Base-by-base conservation (phyloP, 345 rosid species). In the Citrus unshiu region DNA sequence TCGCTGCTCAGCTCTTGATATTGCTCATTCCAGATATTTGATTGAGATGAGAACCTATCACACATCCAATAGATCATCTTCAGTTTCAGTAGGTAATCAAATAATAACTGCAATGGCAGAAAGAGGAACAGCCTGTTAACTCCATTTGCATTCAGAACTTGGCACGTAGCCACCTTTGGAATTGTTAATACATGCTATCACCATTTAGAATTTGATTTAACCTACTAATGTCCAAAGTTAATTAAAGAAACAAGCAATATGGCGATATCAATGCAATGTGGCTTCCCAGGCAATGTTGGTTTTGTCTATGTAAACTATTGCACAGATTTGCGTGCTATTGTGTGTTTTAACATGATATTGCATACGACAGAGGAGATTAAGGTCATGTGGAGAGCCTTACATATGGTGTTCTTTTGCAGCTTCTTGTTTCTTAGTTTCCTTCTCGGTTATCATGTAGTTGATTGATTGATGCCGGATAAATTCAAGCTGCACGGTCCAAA, bases 391-490 rank as follows among this genome's bases (percentile, higher is more conserved):
- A 61, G n/a, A 76, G 67, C 64, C 91, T 84, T 86, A 95, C 98
- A 62, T 75, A 74, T 80, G 77, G 9, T 58, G 74, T 58, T 85
- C 86, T 68, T 77, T 86, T 12, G 83, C 66, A 78, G 76, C 40
- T 68, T 59, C 54, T 58, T 81, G 74, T 77, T 77, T 81, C 74
- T 69, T 80, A 32, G 90, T 77, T 82, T 78, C 77, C 77, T 81
- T 86, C 87, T 81, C 81, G 70, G 77, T 79, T 69, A 86, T 51
- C 77, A 60, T 69, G 77, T 73, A 80, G 80, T 58, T 81, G 67
- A 78, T 77, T 54, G 98, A 89, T 77, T 86, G 60, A 76, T 92
- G 97, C 62, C 98, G 88, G 9, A 89, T 80, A 77, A 95, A 92
- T 25, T 83, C 88, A 88, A 95, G 98, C 98, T 92, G 91, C 77